A percentile compares a stretch with the other conserved stretches of the same genome.
phyloP scores from a whole-genome alignment of 2,329 filamentous ascomycete genomes.

The Clarireedia homoeocarpa region DNA sequence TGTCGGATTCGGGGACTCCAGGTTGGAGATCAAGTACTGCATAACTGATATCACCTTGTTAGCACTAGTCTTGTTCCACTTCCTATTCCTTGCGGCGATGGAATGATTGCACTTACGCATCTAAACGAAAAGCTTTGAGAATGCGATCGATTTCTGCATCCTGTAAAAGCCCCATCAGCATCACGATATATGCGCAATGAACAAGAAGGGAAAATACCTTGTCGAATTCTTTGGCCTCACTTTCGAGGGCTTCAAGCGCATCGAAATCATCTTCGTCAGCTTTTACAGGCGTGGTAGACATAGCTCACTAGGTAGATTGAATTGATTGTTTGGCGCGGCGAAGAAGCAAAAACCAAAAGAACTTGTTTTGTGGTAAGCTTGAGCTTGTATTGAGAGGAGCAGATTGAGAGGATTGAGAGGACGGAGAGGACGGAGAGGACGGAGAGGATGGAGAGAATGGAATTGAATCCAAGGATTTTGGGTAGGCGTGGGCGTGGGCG shows the following conservation, averaged over 20 bases:
- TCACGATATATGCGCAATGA: not conserved
- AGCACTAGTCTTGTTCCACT: not conserved
- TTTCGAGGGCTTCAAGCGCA: conserved; percentile 72
- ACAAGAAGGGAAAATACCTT: conserved; percentile 49
- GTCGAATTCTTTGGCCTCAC: conserved; percentile 82
- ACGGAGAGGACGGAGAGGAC: too few species aligned
- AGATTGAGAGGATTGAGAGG: too few species aligned
- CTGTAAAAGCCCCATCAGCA: conserved; percentile 35
- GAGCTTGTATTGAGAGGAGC: too few species aligned
- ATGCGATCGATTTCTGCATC: conserved; percentile 96
- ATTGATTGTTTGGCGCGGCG: too few species aligned
- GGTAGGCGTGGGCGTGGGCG: too few species aligned
- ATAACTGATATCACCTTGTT: conserved; percentile 50
- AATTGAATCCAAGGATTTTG: too few species aligned
- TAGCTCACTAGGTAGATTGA: not conserved
- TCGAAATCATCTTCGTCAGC: conserved; percentile 53
- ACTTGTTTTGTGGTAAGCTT: too few species aligned
- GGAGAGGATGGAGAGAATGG: too few species aligned
- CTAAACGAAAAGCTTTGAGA: conserved; percentile 76
- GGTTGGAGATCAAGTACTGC: conserved; percentile 93
- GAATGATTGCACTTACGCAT: conserved; percentile 44
- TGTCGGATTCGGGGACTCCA: conserved; percentile 90
- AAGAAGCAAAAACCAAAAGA: too few species aligned
- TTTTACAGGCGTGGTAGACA: not conserved
- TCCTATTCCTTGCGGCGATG: not conserved